Evolutionary conservation across 768 basidiomycete genomes (phyloP).

Genomic region (Suillus subaureus): DNA sequence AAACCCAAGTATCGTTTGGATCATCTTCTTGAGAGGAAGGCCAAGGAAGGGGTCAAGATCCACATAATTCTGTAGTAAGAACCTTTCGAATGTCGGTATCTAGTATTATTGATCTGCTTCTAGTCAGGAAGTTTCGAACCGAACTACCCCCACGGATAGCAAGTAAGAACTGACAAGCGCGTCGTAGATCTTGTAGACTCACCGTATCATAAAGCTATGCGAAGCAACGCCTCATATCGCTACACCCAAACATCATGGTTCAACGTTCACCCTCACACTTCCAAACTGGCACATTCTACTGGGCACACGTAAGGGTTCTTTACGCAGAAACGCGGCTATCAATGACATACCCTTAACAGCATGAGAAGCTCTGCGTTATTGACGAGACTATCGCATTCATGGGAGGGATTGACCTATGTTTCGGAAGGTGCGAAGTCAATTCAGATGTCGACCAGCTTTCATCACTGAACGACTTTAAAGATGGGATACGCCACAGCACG

Average conservation of each 20-base stretch:
- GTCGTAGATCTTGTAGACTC: background rate
- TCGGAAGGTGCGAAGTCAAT: constrained; percentile 61
- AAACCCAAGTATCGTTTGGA: constrained; percentile 89
- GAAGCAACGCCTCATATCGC: constrained; percentile 73
- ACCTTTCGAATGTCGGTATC: background rate
- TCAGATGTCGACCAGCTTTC: background rate
- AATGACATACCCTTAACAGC: constrained; percentile 47
- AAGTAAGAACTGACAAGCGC: constrained; percentile 49
- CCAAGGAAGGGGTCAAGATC: constrained; percentile 94
- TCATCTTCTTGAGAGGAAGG: constrained; percentile 83
- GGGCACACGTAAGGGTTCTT: constrained; percentile 82
- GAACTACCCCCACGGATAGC: constrained; percentile 94
- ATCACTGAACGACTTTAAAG: constrained; percentile 36
- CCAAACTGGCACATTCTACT: constrained; percentile 96
- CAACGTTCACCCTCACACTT: constrained; percentile 98
- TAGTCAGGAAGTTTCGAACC: constrained; percentile 93
- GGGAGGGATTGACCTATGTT: constrained; percentile 96
- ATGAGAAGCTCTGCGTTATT: constrained; percentile 97
- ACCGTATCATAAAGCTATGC: constrained; percentile 59
- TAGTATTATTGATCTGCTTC: constrained; percentile 12
- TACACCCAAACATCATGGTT: constrained; percentile 94
- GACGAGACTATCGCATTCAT: constrained; percentile 98
- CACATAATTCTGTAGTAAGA: constrained; percentile 92
- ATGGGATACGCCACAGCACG: constrained; percentile 98
- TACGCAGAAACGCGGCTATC: background rate